phyloP scores from a whole-genome alignment of 2,329 filamentous ascomycete genomes.

The Apiospora marii region DNA sequence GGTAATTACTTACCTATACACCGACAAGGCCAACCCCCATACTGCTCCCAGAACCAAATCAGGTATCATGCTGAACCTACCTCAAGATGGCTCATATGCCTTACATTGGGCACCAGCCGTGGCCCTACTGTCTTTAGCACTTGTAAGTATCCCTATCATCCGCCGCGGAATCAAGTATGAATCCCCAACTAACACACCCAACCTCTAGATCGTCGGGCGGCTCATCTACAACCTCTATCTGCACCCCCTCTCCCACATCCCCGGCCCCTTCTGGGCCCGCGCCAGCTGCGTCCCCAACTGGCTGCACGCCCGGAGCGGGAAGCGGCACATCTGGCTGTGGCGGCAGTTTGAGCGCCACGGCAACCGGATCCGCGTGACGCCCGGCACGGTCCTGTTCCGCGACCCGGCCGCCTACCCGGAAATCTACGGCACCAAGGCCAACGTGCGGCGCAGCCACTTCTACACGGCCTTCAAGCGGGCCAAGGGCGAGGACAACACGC shows the following conservation, averaged over 20 bases:
- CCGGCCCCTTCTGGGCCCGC: not conserved
- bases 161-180: too few relatives aligned
- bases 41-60: too few relatives aligned
- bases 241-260: not conserved
- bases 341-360: not conserved
- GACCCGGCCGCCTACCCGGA: not conserved
- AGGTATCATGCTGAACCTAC: too few relatives aligned
- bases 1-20: too few relatives aligned
- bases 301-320: not conserved
- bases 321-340: not conserved
- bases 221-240: not conserved
- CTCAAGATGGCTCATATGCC: too few relatives aligned
- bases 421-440: constrained; percentile 34
- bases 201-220: not conserved
- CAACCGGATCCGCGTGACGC: not conserved
- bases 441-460: constrained; percentile 35
- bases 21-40: too few relatives aligned
- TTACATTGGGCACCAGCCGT: too few relatives aligned
- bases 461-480: constrained; percentile 30
- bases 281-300: not conserved
- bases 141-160: too few relatives aligned
- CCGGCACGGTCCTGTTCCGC: not conserved
- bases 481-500: constrained; percentile 27
- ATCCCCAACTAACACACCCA: too few relatives aligned
- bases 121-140: too few relatives aligned